phyloP scores from a whole-genome alignment of 768 basidiomycete genomes.

The Lactifluus hygrophoroides region DNA sequence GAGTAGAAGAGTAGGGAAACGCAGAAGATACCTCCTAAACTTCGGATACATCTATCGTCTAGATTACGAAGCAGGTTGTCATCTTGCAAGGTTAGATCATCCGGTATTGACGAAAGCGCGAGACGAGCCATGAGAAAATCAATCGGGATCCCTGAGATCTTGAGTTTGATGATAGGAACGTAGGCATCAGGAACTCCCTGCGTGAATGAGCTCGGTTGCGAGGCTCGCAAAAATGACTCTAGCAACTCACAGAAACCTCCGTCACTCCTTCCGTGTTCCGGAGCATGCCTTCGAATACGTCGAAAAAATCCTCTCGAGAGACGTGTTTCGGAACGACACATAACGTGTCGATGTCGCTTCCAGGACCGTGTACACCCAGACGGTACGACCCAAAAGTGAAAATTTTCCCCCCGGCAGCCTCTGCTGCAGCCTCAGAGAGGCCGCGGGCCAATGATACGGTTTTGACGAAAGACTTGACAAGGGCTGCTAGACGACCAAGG shows the following conservation, averaged over 20 bases:
- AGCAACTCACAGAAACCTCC: conserved; percentile 66
- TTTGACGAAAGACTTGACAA: conserved; percentile 91
- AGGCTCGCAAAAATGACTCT: background rate
- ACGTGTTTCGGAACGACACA: conserved; percentile 97
- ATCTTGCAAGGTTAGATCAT: conserved; percentile 83
- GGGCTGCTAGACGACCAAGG: conserved; percentile 76
- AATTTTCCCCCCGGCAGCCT: conserved; percentile 92
- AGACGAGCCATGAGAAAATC: conserved; percentile 92
- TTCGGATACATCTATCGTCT: conserved; percentile 91
- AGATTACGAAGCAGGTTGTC: conserved; percentile 87
- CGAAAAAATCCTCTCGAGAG: conserved; percentile 92
- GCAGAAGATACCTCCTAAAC: conserved; percentile 67
- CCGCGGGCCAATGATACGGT: conserved; percentile 71
- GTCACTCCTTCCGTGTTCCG: conserved; percentile 72
- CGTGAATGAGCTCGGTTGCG: background rate
- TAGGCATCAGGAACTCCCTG: conserved; percentile 96
- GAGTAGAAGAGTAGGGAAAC: background rate
- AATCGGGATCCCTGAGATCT: conserved; percentile 85
- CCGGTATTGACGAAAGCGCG: conserved; percentile 80
- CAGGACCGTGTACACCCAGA: conserved; percentile 93
- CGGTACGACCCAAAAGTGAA: conserved; percentile 99
- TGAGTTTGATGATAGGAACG: conserved; percentile 90
- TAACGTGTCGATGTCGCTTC: conserved; percentile 95
- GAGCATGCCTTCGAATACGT: conserved; percentile 83
- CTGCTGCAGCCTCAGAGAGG: conserved; percentile 80